phyloP scores from a whole-genome alignment of 345 rosid genomes.

The Clarkia xantiana region DNA sequence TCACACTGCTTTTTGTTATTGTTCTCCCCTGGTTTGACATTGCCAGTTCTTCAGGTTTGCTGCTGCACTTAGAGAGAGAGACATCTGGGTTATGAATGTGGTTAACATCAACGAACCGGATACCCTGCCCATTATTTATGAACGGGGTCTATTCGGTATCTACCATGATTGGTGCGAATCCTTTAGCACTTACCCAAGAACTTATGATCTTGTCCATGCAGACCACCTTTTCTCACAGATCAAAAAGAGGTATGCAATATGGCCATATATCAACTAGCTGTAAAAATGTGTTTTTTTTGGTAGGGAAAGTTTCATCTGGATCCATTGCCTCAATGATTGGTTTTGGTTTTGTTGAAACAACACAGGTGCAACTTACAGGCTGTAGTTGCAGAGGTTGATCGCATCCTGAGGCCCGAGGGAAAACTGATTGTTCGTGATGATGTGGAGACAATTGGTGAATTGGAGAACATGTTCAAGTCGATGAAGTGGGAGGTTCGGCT shows the following conservation, averaged over 20 bases:
- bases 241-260: slow-evolving; percentile 18
- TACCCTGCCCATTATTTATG: slow-evolving; percentile 28
- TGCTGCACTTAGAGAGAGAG: slow-evolving; percentile 29
- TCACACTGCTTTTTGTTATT: background rate
- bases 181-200: slow-evolving; percentile 32
- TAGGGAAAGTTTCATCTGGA: too few relatives aligned
- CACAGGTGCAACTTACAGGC: slow-evolving; percentile 25
- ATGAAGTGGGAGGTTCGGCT: slow-evolving; percentile 27
- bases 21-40: too few relatives aligned
- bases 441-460: slow-evolving; percentile 14
- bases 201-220: slow-evolving; percentile 39
- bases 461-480: slow-evolving; percentile 18
- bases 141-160: slow-evolving; percentile 31
- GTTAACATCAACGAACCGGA: slow-evolving; percentile 23
- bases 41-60: slow-evolving; percentile 15
- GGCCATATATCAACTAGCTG: background rate
- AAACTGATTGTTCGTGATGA: slow-evolving; percentile 27
- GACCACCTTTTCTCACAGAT: slow-evolving; percentile 33
- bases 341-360: slow-evolving; percentile 1
- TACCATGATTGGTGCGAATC: slow-evolving; percentile 42
- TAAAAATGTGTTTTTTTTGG: too few relatives aligned
- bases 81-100: slow-evolving; percentile 35
- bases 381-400: slow-evolving; percentile 29
- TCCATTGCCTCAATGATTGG: too few relatives aligned
- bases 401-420: slow-evolving; percentile 30